Percentiles rank a stretch among this genome's conserved stretches.
These are phyloP conservation scores for Dipodascus albidus DNA, from an alignment of 805 yeast species.

Conservation along the genomic window DNA sequence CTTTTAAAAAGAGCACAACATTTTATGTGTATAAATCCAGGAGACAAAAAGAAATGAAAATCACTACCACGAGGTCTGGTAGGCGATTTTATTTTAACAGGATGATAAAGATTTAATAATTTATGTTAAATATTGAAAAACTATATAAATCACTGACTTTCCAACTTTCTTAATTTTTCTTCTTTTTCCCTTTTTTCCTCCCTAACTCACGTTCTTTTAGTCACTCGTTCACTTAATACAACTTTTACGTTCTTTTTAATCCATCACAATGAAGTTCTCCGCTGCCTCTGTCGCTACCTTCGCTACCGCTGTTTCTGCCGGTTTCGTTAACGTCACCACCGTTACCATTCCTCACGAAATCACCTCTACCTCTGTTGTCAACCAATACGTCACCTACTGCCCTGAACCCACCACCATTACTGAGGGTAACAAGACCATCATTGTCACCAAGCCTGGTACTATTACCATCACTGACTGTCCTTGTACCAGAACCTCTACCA, in stretches of 20 bases:
- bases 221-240: neutral
- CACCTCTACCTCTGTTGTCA: slow-evolving; percentile 41
- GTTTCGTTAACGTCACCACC: slow-evolving; percentile 21
- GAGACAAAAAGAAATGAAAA: neutral
- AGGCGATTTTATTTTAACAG: too few relatives aligned
- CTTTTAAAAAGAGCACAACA: too few relatives aligned
- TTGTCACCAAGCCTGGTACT: slow-evolving; percentile 70
- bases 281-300: slow-evolving; percentile 11
- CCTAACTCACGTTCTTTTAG: neutral
- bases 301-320: slow-evolving; percentile 15
- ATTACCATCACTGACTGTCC: slow-evolving; percentile 80
- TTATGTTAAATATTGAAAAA: neutral
- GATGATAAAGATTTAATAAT: neutral
- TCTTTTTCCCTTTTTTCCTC: neutral
- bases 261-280: slow-evolving; percentile 13
- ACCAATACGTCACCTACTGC: slow-evolving; percentile 74
- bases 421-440: slow-evolving; percentile 58
- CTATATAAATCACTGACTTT: neutral
- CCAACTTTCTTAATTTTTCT: neutral
- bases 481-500: slow-evolving; percentile 47
- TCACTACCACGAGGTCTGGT: too few relatives aligned
- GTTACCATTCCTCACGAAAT: slow-evolving; percentile 16
- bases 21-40: too few relatives aligned
- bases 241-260: neutral
- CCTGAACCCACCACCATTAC: slow-evolving; percentile 59